These are phyloP conservation scores for Capsicum chinense DNA, from an alignment of 257 asterid genomes.

Conservation along the genomic window DNA sequence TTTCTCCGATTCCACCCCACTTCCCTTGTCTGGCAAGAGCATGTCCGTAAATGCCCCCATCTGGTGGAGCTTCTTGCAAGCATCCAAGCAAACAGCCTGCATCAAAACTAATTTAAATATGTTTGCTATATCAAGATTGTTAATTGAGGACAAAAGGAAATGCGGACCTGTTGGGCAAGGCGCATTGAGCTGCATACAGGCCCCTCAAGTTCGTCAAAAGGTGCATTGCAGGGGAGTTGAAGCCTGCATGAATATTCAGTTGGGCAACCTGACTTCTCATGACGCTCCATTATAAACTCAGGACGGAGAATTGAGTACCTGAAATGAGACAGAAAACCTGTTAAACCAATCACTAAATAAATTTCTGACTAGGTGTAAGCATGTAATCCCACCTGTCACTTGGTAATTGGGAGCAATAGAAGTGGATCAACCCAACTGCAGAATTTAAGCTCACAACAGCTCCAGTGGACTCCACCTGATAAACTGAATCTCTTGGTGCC, in stretches of 20 bases:
- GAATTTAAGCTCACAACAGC: conserved; percentile 99
- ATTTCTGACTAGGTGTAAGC: background rate
- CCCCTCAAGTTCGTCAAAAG: conserved; percentile 93
- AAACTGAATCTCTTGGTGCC: conserved; percentile 62
- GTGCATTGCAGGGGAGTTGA: conserved; percentile 99
- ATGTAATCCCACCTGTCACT: conserved; percentile 77
- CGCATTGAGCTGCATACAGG: conserved; percentile 95
- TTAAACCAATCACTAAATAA: conserved; percentile 25
- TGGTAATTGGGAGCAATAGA: conserved; percentile 96
- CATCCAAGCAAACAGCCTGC: conserved; percentile 97
- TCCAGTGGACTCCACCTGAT: conserved; percentile 96
- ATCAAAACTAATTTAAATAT: conserved; percentile 24
- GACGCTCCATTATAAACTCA: conserved; percentile 89
- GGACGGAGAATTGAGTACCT: conserved; percentile 98
- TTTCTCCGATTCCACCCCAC: conserved; percentile 67
- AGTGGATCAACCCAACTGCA: conserved; percentile 97
- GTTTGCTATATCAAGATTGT: conserved; percentile 19
- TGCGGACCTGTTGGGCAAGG: conserved; percentile 91
- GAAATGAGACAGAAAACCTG: conserved; percentile 30
- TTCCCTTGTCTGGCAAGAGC: conserved; percentile 98
- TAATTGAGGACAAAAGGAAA: conserved; percentile 33
- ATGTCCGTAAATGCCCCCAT: conserved; percentile 99
- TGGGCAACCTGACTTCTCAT: conserved; percentile 73
- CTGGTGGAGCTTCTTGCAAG: conserved; percentile 99
- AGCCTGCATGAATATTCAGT: conserved; percentile 95